Evolutionary conservation across 2,329 filamentous ascomycete genomes (phyloP), one percentile per base, ranked within the genome.

Genomic region (Venturia asperata): DNA sequence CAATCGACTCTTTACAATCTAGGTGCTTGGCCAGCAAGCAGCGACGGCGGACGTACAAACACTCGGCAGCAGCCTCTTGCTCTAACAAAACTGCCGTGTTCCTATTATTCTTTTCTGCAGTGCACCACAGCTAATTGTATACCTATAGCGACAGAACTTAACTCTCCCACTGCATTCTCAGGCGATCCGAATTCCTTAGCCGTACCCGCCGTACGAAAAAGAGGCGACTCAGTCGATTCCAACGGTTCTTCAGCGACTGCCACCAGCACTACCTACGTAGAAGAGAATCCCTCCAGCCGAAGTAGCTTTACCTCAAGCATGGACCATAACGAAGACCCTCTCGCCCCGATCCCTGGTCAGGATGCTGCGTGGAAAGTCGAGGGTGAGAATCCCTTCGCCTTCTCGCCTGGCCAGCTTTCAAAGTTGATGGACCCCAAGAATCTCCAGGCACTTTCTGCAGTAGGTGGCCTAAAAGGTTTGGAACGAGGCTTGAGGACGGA

Each of bases 361-460:
- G 89, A 92, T 73, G 81, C 78, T 21, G 90, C 93, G 68, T 96
- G 95, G 70, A 71, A 84, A 55, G 82, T 93, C 13, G 82, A 87
- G 6, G 81, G 91, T 73, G 52, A 58, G 13, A 96, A 94, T 73
- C 88, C 88, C 0, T 96, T 96, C 72, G 92, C 91, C 19, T 96
- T 91, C 73, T 85, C 87, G 1, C 87, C 87, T 13, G 92, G 92
- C 17, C 87, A 95, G 72, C 81, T 97, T 68, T 88, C 87, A 68
- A 93, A 93, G 76, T 77, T 94, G 7, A 58, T 58, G 63, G 92
- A 92, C 68, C 90, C 90, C 0, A 94, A 94, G 76, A 92, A 83
- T 70, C 79, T 90, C 67, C 80, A 84, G 34, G 90, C 89, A 5
- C 91, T 92, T 67, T 85, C 88, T 69, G 88, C 88, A 6, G 75